Evolutionary conservation across 2,329 filamentous ascomycete species (phyloP), one percentile per base, ranked within the genome.

Genomic region (Cercospora zeae-maydis): DNA sequence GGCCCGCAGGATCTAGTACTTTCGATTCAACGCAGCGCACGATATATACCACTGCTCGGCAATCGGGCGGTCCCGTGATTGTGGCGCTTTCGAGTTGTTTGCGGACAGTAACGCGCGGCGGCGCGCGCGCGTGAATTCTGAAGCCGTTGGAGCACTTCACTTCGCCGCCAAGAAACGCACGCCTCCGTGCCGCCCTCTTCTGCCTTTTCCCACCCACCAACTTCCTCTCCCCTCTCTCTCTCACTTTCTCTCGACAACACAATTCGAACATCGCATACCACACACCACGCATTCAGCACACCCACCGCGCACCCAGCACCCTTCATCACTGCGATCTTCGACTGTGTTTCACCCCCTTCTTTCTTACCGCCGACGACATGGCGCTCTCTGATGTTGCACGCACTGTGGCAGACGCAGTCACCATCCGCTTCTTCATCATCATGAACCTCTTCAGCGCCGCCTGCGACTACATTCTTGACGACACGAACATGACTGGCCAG

Each of bases 81-180:
- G 1, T 14, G 42, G 42, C 13, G 3, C 4, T 3, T 2, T 30
- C 5, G 21, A 49, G 2, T 21, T 49, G 42, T 1, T 27, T 53
- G 27, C 9, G 49, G 49, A 34, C 2, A 53, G 27, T 53, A 1
- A 14, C n/a, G 49, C 49, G 27, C 11, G 4, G 49, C 30, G 16
- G 4, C n/a, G 49, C n/a, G 1, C 49, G 49, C 27, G 49, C 27
- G 49, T 31, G 49, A 53, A 4, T 34, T 0, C 1, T 53, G 49
- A 33, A n/a, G 49, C 31, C 49, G 49, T 53, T 14, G 11, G 14
- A 11, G 30, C 47, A 21, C 36, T 13, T 13, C 13, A 31, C 49
- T 53, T 53, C 49, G 14, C 49, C 34, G 49, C 49, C 49, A 53
- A 53, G 49, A 53, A 53, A 53, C 49, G 4, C 27, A 8, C 49